Percentiles rank a stretch among this genome's conserved stretches.
phyloP scores from a whole-genome alignment of 2,329 filamentous ascomycete genomes.

The Magnaporthales sp. region DNA sequence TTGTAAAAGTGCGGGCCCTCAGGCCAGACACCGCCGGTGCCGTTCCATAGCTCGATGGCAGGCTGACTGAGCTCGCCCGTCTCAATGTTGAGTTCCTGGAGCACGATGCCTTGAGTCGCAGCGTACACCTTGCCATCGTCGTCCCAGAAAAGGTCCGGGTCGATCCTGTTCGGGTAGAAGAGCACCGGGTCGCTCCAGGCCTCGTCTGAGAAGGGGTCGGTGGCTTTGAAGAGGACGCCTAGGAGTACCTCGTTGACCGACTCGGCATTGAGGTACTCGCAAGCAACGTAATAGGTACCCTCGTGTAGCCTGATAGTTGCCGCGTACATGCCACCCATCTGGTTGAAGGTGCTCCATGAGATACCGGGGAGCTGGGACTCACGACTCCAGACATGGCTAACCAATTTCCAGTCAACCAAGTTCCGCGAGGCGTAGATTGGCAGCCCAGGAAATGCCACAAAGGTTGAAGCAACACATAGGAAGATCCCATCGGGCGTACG shows the following conservation, averaged over 20 bases:
- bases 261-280: constrained; percentile 17
- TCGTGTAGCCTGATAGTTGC: constrained; percentile 22
- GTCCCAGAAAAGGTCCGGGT: constrained; percentile 31
- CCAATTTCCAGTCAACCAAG: constrained; percentile 37
- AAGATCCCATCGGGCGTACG: constrained; percentile 29
- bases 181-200: constrained; percentile 4
- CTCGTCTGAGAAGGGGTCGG: constrained; percentile 26
- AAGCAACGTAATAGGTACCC: constrained; percentile 22
- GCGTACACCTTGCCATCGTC: constrained; percentile 28
- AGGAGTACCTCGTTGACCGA: constrained; percentile 6
- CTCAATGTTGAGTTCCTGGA: constrained; percentile 23
- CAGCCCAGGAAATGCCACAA: constrained; percentile 42
- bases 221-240: constrained; percentile 27
- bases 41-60: constrained; percentile 30
- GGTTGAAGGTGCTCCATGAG: constrained; percentile 2
- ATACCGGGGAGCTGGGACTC: constrained; percentile 26
- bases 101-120: constrained; percentile 18
- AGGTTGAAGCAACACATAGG: constrained; percentile 43
- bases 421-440: constrained; percentile 45
- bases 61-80: constrained; percentile 22
- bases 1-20: constrained; percentile 53
- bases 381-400: constrained; percentile 29
- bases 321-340: constrained; percentile 40
- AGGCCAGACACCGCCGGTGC: constrained; percentile 31
- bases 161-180: constrained; percentile 1